These are phyloP conservation scores for Crithidia mellificae DNA, from an alignment of 208 protist species.

Conservation along the genomic window DNA sequence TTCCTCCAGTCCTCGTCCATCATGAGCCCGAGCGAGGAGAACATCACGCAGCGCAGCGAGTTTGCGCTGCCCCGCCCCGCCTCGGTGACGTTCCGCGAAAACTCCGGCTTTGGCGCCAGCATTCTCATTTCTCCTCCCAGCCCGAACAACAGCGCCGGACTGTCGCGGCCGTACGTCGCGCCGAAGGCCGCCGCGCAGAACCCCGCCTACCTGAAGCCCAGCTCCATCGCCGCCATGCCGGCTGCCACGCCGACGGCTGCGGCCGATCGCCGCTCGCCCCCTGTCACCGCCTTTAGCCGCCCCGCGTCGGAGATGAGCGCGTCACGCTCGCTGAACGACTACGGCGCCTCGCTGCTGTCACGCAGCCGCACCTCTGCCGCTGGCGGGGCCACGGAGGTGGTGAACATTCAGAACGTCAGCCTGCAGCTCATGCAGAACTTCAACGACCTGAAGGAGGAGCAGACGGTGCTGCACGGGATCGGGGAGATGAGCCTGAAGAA, in stretches of 20 bases:
- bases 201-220: slow-evolving; percentile 17
- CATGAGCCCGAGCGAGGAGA: slow-evolving; percentile 33
- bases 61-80: slow-evolving; percentile 19
- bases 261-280: slow-evolving; percentile 12
- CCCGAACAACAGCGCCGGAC: slow-evolving; percentile 11
- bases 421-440: slow-evolving; percentile 74
- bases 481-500: slow-evolving; percentile 63
- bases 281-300: slow-evolving; percentile 5
- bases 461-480: slow-evolving; percentile 48
- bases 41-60: slow-evolving; percentile 23
- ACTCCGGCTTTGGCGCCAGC: slow-evolving; percentile 13
- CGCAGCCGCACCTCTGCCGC: slow-evolving; percentile 26
- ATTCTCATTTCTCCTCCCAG: slow-evolving; percentile 11
- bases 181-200: slow-evolving; percentile 18
- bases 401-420: slow-evolving; percentile 71
- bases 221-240: slow-evolving; percentile 1
- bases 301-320: slow-evolving; percentile 10
- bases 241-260: neutral
- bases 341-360: slow-evolving; percentile 6
- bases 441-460: slow-evolving; percentile 50
- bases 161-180: slow-evolving; percentile 13
- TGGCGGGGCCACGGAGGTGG: slow-evolving; percentile 42
- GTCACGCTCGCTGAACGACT: slow-evolving; percentile 18
- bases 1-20: slow-evolving; percentile 35
- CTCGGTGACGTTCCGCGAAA: slow-evolving; percentile 22